These are phyloP conservation scores for Dictyophora rubrovolvata DNA, from an alignment of 768 basidiomycete species.

Conservation along the genomic window DNA sequence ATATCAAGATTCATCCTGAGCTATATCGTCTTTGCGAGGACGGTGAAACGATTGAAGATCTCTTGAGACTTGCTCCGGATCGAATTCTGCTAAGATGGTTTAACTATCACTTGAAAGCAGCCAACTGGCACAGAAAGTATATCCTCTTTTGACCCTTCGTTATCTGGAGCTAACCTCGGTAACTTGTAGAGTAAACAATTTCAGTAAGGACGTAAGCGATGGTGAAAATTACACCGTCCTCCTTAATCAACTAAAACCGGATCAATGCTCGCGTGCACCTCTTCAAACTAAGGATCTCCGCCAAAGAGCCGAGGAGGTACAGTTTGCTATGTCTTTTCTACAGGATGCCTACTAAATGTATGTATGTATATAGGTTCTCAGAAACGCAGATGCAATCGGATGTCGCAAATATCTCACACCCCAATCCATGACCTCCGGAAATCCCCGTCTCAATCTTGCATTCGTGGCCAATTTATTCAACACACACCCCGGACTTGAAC, in stretches of 20 bases:
- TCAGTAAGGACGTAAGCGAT: constrained; percentile 93
- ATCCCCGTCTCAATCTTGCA: constrained; percentile 93
- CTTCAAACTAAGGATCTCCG: constrained; percentile 77
- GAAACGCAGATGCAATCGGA: constrained; percentile 88
- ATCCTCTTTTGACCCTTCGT: constrained; percentile 1
- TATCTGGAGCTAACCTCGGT: neutral
- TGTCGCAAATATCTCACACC: constrained; percentile 95
- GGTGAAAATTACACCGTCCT: constrained; percentile 97
- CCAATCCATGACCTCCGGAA: constrained; percentile 83
- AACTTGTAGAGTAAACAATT: constrained; percentile 80
- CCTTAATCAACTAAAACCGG: constrained; percentile 90
- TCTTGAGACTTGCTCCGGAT: constrained; percentile 88
- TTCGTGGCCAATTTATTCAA: constrained; percentile 99
- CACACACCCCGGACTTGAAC: constrained; percentile 89
- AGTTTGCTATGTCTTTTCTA: constrained; percentile 5
- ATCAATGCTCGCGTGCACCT: constrained; percentile 83
- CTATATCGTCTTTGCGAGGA: constrained; percentile 93
- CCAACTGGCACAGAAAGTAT: constrained; percentile 81
- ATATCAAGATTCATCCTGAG: constrained; percentile 98
- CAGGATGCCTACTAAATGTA: neutral
- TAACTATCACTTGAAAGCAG: constrained; percentile 95
- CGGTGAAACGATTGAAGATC: constrained; percentile 93
- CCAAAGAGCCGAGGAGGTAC: constrained; percentile 74
- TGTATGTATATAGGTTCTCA: constrained; percentile 50
- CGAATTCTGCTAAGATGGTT: constrained; percentile 99